Evolutionary conservation across 2,329 filamentous ascomycete species (phyloP).

Genomic region (Phyllosticta ampelicida): DNA sequence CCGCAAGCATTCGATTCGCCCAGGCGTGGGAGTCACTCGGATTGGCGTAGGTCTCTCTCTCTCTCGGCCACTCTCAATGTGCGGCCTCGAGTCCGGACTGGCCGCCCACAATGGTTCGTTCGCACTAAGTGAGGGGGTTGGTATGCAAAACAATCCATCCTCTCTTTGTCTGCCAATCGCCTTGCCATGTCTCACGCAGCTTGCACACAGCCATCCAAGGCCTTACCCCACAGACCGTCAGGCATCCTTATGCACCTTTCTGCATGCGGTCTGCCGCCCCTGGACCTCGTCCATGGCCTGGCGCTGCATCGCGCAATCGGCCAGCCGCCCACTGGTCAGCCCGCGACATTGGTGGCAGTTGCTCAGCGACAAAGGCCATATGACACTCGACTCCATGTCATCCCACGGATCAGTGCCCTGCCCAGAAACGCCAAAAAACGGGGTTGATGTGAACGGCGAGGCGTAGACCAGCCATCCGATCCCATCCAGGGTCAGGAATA

Average conservation of each 20-base stretch:
- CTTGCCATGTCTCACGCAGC: neutral
- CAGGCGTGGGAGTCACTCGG: neutral
- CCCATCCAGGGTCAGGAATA: slow-evolving; percentile 1
- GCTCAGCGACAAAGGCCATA: neutral
- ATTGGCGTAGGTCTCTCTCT: neutral
- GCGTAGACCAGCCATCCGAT: slow-evolving; percentile 5
- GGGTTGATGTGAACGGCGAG: neutral
- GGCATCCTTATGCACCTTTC: neutral
- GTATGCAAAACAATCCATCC: slow-evolving; percentile 8
- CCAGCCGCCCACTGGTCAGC: neutral
- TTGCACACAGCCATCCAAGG: slow-evolving; percentile 8
- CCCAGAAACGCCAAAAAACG: neutral
- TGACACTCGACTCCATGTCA: neutral
- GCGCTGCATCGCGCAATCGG: slow-evolving; percentile 2
- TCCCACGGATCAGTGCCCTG: slow-evolving; percentile 1
- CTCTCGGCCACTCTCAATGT: neutral
- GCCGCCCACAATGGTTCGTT: neutral
- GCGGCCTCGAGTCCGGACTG: neutral
- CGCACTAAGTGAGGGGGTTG: slow-evolving; percentile 6
- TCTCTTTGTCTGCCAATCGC: slow-evolving; percentile 7
- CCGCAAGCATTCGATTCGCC: neutral
- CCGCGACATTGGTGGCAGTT: neutral
- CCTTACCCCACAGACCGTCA: slow-evolving; percentile 3
- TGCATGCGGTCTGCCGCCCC: slow-evolving; percentile 7
- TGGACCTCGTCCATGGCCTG: neutral